Conservation (phyloP, 106 monocot genomes). For the Allium fistulosum region DNA sequence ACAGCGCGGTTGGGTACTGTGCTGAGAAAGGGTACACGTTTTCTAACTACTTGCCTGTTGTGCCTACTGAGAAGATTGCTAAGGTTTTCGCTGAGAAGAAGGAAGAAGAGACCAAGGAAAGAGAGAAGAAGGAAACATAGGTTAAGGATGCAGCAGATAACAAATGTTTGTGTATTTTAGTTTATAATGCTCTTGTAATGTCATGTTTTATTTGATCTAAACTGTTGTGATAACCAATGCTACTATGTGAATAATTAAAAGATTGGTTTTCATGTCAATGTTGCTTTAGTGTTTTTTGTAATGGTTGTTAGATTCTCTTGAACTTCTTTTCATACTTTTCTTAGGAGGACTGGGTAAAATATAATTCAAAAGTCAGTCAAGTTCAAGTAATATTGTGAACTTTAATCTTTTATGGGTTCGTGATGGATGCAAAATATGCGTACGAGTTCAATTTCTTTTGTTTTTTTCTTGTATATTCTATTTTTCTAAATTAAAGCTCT, state of each 20-base stretch:
- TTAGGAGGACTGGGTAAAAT: neutral
- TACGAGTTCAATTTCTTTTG: too few species aligned
- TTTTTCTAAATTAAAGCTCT: too few species aligned
- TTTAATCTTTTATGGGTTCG: too few species aligned
- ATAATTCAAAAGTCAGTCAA: too few species aligned
- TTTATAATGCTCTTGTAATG: neutral
- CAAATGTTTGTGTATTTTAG: neutral
- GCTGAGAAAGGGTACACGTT: constrained; percentile 18
- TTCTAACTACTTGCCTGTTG: constrained; percentile 27
- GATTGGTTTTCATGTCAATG: neutral
- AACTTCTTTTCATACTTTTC: too few species aligned
- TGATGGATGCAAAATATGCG: too few species aligned
- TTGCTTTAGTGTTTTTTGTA: too few species aligned
- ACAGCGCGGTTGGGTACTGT: constrained; percentile 20
- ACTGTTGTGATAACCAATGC: neutral
- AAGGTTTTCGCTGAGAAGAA: constrained; percentile 35
- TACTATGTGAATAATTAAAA: neutral
- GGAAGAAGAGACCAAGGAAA: neutral
- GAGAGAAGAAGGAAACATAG: too few species aligned
- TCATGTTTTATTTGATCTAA: neutral
- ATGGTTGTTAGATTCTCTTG: too few species aligned
- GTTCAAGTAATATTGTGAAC: too few species aligned
- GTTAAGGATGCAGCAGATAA: neutral
- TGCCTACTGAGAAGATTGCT: constrained; percentile 49
- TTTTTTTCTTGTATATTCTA: too few species aligned